Evolutionary conservation across 192 early-diverging fungal genomes (phyloP).

Genomic region (Backusella liffmaniae): DNA sequence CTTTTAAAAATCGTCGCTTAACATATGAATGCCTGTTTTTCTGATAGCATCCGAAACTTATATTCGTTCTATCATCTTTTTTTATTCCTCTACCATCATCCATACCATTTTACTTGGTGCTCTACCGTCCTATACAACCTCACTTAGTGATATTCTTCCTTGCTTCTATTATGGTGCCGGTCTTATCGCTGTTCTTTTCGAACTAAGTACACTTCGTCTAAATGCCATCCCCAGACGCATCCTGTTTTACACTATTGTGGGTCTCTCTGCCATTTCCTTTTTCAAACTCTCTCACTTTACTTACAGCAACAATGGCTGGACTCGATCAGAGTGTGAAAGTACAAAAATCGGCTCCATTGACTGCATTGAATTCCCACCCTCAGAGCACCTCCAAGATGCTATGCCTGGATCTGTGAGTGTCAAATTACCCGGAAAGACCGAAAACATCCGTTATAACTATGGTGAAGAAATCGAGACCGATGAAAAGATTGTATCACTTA

Average conservation of each 20-base stretch:
- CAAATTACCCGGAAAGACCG: neutral
- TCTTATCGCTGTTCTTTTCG: neutral
- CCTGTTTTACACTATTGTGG: neutral
- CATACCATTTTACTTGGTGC: neutral
- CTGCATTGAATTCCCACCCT: conserved; percentile 7
- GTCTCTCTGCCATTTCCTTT: neutral
- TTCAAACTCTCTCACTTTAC: neutral
- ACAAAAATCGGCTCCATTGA: neutral
- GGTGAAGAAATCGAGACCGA: conserved; percentile 1
- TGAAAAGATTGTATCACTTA: neutral
- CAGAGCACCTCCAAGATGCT: neutral
- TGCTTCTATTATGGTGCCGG: neutral
- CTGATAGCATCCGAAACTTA: neutral
- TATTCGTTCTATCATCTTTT: neutral
- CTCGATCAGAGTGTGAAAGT: neutral
- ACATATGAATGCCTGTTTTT: neutral
- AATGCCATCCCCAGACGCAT: neutral
- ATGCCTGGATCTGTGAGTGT: neutral
- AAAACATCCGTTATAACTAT: neutral
- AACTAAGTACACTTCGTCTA: neutral
- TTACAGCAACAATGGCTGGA: conserved; percentile 4
- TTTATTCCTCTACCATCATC: neutral
- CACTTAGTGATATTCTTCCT: neutral
- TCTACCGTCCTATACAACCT: neutral
- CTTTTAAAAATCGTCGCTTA: too few relatives aligned